A percentile compares a stretch with the other conserved stretches of the same genome.
phyloP scores from a whole-genome alignment of 257 asterid genomes.

The Solanum chiquidenum region DNA sequence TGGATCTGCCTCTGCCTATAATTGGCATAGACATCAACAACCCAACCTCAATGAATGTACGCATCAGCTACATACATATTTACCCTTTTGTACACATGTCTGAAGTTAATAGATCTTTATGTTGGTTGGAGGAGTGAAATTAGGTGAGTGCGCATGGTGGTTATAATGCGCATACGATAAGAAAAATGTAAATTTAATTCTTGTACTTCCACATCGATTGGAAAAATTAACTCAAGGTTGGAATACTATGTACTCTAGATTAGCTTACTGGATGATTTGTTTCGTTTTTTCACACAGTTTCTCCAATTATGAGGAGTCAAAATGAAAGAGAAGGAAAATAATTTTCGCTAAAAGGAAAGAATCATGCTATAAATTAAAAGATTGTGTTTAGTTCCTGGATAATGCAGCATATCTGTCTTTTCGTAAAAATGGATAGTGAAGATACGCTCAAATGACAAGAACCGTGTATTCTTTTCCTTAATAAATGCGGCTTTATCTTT shows the following conservation, averaged over 20 bases:
- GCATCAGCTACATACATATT: neutral
- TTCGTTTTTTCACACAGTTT: neutral
- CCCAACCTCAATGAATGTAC: neutral
- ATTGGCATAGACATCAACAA: neutral
- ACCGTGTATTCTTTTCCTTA: constrained; percentile 3
- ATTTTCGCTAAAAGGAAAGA: neutral
- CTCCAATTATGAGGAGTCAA: neutral
- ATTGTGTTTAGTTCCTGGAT: neutral
- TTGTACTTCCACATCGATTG: neutral
- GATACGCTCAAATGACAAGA: neutral
- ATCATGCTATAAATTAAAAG: neutral
- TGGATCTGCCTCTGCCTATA: neutral
- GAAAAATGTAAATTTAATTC: neutral
- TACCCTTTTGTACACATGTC: neutral
- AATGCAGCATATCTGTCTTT: neutral
- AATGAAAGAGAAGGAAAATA: neutral
- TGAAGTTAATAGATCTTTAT: neutral
- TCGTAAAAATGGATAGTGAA: neutral
- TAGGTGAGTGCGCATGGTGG: neutral
- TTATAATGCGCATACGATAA: neutral
- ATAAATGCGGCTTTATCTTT: constrained; percentile 33
- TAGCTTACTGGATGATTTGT: neutral
- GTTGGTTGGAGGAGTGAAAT: neutral
- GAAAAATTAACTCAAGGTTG: neutral
- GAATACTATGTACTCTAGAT: neutral